Conservation (phyloP, 2,329 filamentous ascomycete species). For the Ilyonectria robusta region DNA sequence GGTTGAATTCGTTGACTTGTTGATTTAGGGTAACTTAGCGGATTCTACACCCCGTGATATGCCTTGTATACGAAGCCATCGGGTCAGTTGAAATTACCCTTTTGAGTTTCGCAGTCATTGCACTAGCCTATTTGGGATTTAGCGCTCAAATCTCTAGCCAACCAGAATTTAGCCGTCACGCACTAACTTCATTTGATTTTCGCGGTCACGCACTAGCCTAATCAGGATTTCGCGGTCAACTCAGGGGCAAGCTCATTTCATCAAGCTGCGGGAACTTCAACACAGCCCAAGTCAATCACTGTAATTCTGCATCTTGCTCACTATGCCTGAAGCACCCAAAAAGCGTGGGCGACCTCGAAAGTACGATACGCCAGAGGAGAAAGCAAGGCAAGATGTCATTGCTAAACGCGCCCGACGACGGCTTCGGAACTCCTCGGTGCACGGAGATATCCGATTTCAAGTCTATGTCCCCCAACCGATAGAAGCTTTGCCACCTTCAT, state of each 20-base stretch:
- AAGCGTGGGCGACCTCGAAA: slow-evolving; percentile 20
- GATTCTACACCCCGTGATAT: too few species aligned
- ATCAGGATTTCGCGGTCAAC: slow-evolving; percentile 18
- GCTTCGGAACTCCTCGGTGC: slow-evolving; percentile 7
- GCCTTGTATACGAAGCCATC: too few species aligned
- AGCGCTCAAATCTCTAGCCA: too few species aligned
- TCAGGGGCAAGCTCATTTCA: slow-evolving; percentile 13
- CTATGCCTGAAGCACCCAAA: slow-evolving; percentile 15
- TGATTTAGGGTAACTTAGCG: too few species aligned
- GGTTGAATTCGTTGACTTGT: too few species aligned
- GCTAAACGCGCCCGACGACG: slow-evolving; percentile 19
- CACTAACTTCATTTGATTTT: too few species aligned
- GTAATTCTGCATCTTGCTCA: neutral
- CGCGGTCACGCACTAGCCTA: neutral
- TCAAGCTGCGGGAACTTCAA: neutral
- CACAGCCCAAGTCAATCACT: neutral
- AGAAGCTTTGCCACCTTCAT: slow-evolving; percentile 15
- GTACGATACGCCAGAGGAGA: slow-evolving; percentile 10
- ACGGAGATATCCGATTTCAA: slow-evolving; percentile 15
- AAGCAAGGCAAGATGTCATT: slow-evolving; percentile 18
- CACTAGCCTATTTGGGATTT: too few species aligned
- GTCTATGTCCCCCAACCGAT: slow-evolving; percentile 15
- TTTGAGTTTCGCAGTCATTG: too few species aligned
- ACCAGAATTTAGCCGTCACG: too few species aligned
- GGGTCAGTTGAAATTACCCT: too few species aligned